These are phyloP conservation scores for Chlorencoelia australis DNA, from an alignment of 2,329 filamentous ascomycete genomes.

Conservation along the genomic window DNA sequence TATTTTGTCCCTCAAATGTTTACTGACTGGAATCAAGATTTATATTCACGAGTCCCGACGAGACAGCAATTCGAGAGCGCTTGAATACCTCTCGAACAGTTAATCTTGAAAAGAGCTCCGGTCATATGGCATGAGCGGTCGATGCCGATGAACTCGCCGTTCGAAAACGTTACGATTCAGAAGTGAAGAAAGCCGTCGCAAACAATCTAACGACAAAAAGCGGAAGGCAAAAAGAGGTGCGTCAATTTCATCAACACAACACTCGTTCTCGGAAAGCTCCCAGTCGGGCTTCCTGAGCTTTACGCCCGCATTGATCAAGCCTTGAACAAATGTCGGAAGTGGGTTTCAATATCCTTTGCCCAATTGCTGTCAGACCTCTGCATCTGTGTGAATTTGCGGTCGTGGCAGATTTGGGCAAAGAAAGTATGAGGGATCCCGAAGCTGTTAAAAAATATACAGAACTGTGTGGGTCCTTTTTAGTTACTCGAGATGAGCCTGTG, in stretches of 20 bases:
- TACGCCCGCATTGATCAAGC: slow-evolving; percentile 6
- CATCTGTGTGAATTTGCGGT: slow-evolving; percentile 5
- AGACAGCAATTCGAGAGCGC: slow-evolving; percentile 5
- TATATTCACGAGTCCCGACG: slow-evolving; percentile 7
- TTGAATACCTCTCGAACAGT: slow-evolving; percentile 4
- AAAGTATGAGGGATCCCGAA: slow-evolving; percentile 4
- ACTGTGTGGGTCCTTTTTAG: slow-evolving; percentile 5
- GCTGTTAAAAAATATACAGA: slow-evolving; percentile 3
- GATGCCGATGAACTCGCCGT: slow-evolving; percentile 1
- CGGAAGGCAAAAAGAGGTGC: slow-evolving; percentile 4
- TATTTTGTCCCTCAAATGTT: no score
- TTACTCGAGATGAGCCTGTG: slow-evolving; percentile 3
- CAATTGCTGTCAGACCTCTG: slow-evolving; percentile 6
- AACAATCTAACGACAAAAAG: slow-evolving; percentile 3
- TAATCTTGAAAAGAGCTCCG: slow-evolving; percentile 2
- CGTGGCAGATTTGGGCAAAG: slow-evolving; percentile 3
- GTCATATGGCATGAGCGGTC: slow-evolving; percentile 1
- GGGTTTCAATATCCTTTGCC: slow-evolving; percentile 2
- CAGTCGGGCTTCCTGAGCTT: slow-evolving; percentile 2
- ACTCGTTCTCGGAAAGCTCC: slow-evolving; percentile 5
- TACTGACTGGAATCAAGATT: no score
- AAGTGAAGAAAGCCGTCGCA: slow-evolving; percentile 3
- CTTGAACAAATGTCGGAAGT: slow-evolving; percentile 4
- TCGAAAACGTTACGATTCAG: slow-evolving; percentile 6
- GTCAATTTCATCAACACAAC: slow-evolving; percentile 6